phyloP scores from a whole-genome alignment of 1,139 yeast genomes.

The Hanseniaspora uvarum region DNA sequence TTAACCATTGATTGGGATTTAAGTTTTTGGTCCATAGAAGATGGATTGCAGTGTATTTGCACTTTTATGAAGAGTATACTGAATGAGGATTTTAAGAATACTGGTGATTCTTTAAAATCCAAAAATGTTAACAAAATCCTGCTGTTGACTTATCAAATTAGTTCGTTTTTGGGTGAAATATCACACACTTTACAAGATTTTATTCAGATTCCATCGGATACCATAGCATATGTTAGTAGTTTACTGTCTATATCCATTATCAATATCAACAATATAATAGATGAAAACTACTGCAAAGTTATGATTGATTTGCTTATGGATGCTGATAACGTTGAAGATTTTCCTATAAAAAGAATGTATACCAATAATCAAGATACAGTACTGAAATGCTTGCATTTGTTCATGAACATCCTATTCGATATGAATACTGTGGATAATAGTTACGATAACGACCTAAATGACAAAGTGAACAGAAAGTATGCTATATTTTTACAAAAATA shows the following conservation, averaged over 20 bases:
- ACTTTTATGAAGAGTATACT: conserved; percentile 7
- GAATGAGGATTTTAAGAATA: conserved; percentile 24
- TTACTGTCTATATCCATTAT: conserved; percentile 41
- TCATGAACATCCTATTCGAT: conserved; percentile 10
- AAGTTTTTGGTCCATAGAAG: conserved; percentile 19
- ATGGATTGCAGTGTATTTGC: conserved; percentile 20
- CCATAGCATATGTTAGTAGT: conserved; percentile 60
- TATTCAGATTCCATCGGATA: conserved; percentile 49
- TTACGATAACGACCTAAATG: neutral
- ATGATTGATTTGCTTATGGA: conserved; percentile 1
- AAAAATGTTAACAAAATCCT: conserved; percentile 26
- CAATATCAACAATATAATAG: neutral
- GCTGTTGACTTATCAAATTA: conserved; percentile 25
- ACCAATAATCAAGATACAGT: conserved; percentile 2
- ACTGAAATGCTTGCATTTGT: conserved; percentile 11
- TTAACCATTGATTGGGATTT: conserved; percentile 69
- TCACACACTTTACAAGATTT: conserved; percentile 64
- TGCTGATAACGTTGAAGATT: neutral
- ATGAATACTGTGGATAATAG: neutral
- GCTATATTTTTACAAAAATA: conserved; percentile 16
- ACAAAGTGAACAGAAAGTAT: conserved; percentile 2
- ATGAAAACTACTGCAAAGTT: neutral
- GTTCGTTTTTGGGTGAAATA: conserved; percentile 48
- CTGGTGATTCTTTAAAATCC: conserved; percentile 23
- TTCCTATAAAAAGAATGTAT: conserved; percentile 3